Conservation (phyloP, 192 early-diverging fungal genomes). For the Entomortierella beljakovae region DNA sequence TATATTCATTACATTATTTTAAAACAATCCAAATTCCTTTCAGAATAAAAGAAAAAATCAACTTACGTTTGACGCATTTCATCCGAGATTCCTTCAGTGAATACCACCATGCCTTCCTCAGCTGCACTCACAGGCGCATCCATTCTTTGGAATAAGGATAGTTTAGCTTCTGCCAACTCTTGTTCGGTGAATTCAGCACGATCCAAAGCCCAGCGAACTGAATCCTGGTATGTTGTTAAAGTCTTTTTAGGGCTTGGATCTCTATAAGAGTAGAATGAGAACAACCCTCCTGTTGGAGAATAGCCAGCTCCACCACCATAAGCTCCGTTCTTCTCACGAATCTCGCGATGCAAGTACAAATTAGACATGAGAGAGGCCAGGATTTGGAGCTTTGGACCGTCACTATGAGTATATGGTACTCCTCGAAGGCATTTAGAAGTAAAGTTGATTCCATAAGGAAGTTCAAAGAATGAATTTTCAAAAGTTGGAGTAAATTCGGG, state of each 20-base stretch:
- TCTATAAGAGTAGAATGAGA: constrained; percentile 94
- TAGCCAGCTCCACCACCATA: constrained; percentile 93
- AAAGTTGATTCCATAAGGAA: constrained; percentile 91
- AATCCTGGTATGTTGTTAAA: constrained; percentile 72
- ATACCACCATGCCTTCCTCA: constrained; percentile 88
- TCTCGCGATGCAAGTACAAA: constrained; percentile 94
- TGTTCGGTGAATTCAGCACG: constrained; percentile 59
- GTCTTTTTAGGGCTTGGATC: constrained; percentile 86
- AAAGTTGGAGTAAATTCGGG: constrained; percentile 61
- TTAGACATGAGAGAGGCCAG: constrained; percentile 87
- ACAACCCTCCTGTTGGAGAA: constrained; percentile 78
- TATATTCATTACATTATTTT: too few species aligned
- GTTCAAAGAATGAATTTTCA: constrained; percentile 78
- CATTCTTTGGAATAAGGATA: constrained; percentile 87
- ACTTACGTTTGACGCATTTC: constrained; percentile 85
- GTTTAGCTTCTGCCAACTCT: constrained; percentile 92
- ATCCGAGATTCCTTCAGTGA: constrained; percentile 80
- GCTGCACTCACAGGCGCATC: constrained; percentile 87
- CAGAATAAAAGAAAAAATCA: too few species aligned
- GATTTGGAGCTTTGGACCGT: constrained; percentile 82
- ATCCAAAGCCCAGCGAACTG: constrained; percentile 75
- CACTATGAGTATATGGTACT: constrained; percentile 87
- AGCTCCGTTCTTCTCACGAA: constrained; percentile 96
- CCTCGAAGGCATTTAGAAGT: constrained; percentile 77
- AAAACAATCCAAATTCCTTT: too few species aligned